Percentiles rank a stretch among this genome's conserved stretches.
Evolutionary conservation across 495 filamentous ascomycete species (phyloP).

Genomic region (Tuber borchii): DNA sequence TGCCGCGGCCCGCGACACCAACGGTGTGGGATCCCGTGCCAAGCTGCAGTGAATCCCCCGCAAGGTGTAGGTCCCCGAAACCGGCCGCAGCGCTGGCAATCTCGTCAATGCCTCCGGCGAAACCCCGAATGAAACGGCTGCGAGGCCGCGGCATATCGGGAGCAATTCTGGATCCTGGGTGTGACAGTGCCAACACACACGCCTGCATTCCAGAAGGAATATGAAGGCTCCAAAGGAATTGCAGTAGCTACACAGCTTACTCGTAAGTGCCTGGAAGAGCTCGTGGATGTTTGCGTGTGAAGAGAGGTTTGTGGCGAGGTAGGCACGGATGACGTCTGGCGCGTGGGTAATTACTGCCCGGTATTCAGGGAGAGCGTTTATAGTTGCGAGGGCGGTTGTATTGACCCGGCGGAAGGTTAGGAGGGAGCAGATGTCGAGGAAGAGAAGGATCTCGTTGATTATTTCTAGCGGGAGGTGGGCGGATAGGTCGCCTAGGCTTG

Average conservation of each 20-base stretch:
- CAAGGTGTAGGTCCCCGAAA: constrained; percentile 28
- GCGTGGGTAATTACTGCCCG: constrained; percentile 22
- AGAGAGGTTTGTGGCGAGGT: constrained; percentile 23
- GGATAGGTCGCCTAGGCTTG: constrained; percentile 16
- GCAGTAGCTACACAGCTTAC: constrained; percentile 20
- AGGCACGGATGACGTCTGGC: constrained; percentile 20
- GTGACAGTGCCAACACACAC: constrained; percentile 32
- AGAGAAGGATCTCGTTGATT: constrained; percentile 26
- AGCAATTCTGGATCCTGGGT: constrained; percentile 33
- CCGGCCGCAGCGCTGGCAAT: constrained; percentile 19
- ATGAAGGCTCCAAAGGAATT: constrained; percentile 25
- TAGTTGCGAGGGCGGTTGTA: constrained; percentile 14
- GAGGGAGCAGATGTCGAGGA: constrained; percentile 19
- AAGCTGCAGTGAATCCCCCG: constrained; percentile 18
- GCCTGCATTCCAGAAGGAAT: constrained; percentile 25
- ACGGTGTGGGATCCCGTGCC: constrained; percentile 7
- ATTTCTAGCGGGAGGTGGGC: constrained; percentile 28
- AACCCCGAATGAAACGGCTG: constrained; percentile 18
- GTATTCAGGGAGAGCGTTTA: constrained; percentile 23
- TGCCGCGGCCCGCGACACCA: constrained; percentile 24
- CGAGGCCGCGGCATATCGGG: constrained; percentile 16
- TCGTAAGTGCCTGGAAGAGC: constrained; percentile 17
- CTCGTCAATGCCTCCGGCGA: constrained; percentile 7
- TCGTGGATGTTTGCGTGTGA: constrained; percentile 17
- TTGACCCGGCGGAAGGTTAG: constrained; percentile 16